A percentile compares a stretch with the other conserved stretches of the same genome.
Evolutionary conservation across 257 asterid species (phyloP).

Genomic region (Solanum sitiens): DNA sequence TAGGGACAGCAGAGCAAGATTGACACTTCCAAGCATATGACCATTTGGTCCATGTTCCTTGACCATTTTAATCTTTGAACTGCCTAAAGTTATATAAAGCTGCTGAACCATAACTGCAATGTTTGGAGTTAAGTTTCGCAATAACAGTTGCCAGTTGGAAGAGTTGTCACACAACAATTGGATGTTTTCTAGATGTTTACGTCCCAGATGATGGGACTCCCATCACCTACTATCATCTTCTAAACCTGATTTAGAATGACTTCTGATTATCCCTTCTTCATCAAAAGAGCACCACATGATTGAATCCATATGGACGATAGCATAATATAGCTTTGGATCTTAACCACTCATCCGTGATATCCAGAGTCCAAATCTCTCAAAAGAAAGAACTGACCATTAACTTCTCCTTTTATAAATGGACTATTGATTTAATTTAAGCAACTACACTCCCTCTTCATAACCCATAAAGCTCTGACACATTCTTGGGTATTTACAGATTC

Average conservation of each 20-base stretch:
- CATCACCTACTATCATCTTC: background rate
- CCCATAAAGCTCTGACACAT: background rate
- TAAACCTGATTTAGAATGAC: background rate
- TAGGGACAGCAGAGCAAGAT: background rate
- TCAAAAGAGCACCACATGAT: background rate
- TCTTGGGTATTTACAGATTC: background rate
- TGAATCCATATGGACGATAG: background rate
- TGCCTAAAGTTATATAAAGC: background rate
- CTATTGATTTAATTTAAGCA: background rate
- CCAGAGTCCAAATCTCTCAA: background rate
- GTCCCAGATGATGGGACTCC: background rate
- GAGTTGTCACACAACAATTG: background rate
- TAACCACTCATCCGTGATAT: background rate
- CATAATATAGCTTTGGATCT: background rate
- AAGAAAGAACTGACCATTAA: background rate
- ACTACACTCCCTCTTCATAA: background rate
- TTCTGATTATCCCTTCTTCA: background rate
- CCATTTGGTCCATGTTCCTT: background rate
- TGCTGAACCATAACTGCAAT: background rate
- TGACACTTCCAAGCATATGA: background rate
- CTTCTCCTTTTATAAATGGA: background rate
- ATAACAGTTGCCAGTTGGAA: background rate
- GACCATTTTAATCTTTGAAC: background rate
- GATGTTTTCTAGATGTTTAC: background rate
- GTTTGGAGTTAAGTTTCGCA: background rate